Percentiles rank a stretch among this genome's conserved stretches.
These are phyloP conservation scores for Abrus precatorius DNA, from an alignment of 306 rosid genomes.

Conservation along the genomic window DNA sequence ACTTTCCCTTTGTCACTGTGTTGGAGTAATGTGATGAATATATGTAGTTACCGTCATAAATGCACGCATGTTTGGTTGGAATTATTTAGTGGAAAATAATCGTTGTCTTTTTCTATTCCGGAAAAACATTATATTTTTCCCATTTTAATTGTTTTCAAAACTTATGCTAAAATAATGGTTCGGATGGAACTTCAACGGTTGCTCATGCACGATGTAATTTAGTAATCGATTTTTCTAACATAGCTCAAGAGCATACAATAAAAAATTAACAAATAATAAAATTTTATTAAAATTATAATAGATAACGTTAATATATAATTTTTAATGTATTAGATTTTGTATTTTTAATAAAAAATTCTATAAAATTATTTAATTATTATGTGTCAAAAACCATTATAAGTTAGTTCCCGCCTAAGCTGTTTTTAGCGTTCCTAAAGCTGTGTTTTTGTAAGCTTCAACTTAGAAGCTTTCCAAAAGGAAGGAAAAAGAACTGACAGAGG, in stretches of 20 bases:
- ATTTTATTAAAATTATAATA: too few species aligned
- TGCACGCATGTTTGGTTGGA: neutral
- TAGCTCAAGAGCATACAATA: too few species aligned
- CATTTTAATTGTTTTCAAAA: neutral
- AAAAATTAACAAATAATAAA: too few species aligned
- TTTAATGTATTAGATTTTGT: too few species aligned
- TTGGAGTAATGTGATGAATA: neutral
- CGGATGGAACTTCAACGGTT: neutral
- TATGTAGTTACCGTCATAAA: neutral
- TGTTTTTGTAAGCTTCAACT: neutral
- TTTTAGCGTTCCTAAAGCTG: neutral
- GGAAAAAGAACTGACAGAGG: neutral
- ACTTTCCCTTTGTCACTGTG: neutral
- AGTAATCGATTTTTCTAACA: too few species aligned
- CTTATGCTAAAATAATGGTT: neutral
- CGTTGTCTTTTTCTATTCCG: neutral
- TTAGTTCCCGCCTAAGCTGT: neutral
- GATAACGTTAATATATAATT: too few species aligned
- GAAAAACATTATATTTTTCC: neutral
- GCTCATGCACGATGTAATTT: slow-evolving; percentile 8
- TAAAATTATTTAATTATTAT: too few species aligned
- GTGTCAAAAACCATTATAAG: neutral
- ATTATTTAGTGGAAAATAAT: neutral
- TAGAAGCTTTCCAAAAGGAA: neutral
- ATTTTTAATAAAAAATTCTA: too few species aligned